Evolutionary conservation across 176 grass and related monocot genomes (phyloP), one percentile per base, ranked within the genome.

Genomic region (Metroxylon sagu): DNA sequence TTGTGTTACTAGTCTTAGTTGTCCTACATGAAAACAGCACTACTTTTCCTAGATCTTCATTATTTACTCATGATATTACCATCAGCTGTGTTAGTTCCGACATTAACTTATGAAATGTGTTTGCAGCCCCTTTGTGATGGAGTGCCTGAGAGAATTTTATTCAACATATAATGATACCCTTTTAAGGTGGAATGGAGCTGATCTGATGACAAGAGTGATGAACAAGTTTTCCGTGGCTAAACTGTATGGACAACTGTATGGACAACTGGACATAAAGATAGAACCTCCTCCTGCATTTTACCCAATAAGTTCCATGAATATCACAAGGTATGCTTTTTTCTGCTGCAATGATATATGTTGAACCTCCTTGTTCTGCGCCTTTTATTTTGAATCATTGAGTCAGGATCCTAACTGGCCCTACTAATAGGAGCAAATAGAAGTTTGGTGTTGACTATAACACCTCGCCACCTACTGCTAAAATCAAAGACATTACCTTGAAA

Each of bases 131-230:
- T 88, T 98, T 52, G 77, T 98, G 66, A 69, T 60, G 60, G 93
- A 98, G 76, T 98, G 93, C 63, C 54, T 98, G 60, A 92, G 68
- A 55, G 93, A 92, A 59, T 98, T 85, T 62, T 81, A 85, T 73
- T 83, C 84, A 19, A 85, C 93, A 81, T 98, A 98, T 69, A 81
- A 98, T 83, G 87, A 98, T 73, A 57, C 84, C 65, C 87, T 82
- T 35, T 49, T 81, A 29, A 77, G 79, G 63, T 92, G 84, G 87
- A 98, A 98, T 71, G 84, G 87, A 17, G 87, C 82, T 70, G 87
- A 98, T 70, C 81, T 98, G 66, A 78, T 98, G 73, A 88, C 81
- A 71, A 85, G 93, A 83, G 84, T 92, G 49, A 76, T 98, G 62
- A 81, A 79, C 55, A 88, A 80, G 66, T 56, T 83, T 8, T 77